Conservation (phyloP, 208 protist genomes). For the Trypanosoma boissoni region DNA sequence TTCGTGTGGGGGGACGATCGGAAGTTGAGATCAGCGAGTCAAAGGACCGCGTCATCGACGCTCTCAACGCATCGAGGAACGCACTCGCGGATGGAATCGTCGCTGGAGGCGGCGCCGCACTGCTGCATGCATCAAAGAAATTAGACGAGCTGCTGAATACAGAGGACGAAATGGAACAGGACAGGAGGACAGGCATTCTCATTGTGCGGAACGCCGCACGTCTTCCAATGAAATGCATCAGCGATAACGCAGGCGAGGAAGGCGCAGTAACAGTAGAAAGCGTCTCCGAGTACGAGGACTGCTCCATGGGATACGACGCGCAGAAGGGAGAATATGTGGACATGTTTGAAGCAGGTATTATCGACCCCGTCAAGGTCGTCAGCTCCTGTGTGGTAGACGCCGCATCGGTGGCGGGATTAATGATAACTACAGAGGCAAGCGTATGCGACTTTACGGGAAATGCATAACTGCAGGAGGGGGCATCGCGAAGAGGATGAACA, state of each 20-base stretch:
- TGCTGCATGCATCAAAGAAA: conserved; percentile 93
- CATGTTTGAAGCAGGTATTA: conserved; percentile 98
- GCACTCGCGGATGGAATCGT: conserved; percentile 99
- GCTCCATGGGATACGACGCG: conserved; percentile 95
- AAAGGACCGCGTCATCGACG: conserved; percentile 99
- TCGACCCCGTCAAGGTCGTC: conserved; percentile 99
- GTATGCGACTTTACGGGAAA: conserved; percentile 80
- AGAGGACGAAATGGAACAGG: conserved; percentile 81
- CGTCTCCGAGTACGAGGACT: conserved; percentile 90
- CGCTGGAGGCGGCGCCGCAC: conserved; percentile 96
- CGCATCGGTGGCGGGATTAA: conserved; percentile 96
- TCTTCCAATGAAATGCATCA: conserved; percentile 94
- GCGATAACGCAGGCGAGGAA: conserved; percentile 97
- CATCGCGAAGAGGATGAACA: conserved; percentile 3
- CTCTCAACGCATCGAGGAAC: conserved; percentile 98
- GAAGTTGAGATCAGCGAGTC: conserved; percentile 99
- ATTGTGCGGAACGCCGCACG: conserved; percentile 87
- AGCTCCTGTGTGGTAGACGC: conserved; percentile 97
- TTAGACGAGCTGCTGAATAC: conserved; percentile 91
- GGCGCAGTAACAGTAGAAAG: conserved; percentile 98
- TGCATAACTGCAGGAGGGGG: not conserved
- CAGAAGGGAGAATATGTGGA: conserved; percentile 94
- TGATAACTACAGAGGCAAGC: conserved; percentile 99
- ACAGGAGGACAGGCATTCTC: conserved; percentile 76
- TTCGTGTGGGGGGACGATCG: conserved; percentile 97